Percentiles rank a stretch among this genome's conserved stretches.
Evolutionary conservation across 441 rosid species (phyloP).

Genomic region (Pelargonium cotyledonis): DNA sequence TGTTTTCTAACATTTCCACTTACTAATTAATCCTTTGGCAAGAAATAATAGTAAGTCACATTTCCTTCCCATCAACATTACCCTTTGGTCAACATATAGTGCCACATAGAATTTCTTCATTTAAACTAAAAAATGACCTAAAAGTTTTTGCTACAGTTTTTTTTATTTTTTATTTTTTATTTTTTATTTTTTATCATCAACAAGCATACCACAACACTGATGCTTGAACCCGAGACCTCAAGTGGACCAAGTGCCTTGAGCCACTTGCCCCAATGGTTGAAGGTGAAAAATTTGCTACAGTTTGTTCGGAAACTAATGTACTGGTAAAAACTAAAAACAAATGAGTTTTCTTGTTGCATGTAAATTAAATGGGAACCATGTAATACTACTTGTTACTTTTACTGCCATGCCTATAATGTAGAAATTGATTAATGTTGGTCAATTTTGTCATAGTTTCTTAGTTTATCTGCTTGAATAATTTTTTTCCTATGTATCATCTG

Average conservation of each 20-base stretch:
- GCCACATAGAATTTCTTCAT: neutral
- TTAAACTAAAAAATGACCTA: neutral
- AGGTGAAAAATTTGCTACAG: neutral
- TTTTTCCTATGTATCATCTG: conserved; percentile 19
- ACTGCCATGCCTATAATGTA: neutral
- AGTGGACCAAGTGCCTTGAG: no score
- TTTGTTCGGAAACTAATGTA: neutral
- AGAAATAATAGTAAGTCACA: neutral
- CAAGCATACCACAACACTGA: no score
- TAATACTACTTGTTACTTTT: neutral
- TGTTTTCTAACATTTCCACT: conserved; percentile 15
- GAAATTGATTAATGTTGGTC: conserved; percentile 17
- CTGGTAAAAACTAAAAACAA: neutral
- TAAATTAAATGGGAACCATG: neutral
- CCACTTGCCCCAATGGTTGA: no score
- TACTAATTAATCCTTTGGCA: neutral
- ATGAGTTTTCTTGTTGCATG: conserved; percentile 1
- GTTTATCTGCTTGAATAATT: conserved; percentile 10
- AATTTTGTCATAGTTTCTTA: conserved; percentile 7
- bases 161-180: no score
- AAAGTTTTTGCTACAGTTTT: no score
- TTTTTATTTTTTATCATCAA: no score
- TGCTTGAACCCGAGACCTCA: no score
- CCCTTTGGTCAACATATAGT: neutral
- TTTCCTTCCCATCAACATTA: neutral